Conservation (phyloP, 768 basidiomycete genomes). For the Amanita pallidorosea region DNA sequence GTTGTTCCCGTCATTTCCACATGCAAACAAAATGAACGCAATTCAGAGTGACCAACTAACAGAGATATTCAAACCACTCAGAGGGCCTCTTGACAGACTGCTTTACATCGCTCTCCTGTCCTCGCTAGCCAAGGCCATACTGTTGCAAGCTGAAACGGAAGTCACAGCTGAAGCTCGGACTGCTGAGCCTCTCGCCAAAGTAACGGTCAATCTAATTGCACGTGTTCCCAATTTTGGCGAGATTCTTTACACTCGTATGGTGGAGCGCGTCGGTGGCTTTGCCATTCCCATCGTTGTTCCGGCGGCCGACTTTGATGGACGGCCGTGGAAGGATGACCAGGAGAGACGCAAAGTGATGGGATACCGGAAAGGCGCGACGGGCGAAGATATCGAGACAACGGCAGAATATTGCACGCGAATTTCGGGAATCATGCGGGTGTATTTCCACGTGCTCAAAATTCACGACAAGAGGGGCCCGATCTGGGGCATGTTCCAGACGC, state of each 20-base stretch:
- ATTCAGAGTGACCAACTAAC: conserved; percentile 28
- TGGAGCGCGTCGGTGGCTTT: conserved; percentile 87
- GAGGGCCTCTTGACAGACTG: conserved; percentile 18
- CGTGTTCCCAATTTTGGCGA: conserved; percentile 48
- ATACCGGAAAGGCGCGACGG: conserved; percentile 29
- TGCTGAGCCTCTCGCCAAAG: conserved; percentile 72
- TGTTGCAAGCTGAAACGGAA: conserved; percentile 90
- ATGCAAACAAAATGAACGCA: neutral
- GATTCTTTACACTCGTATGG: conserved; percentile 75
- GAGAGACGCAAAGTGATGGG: conserved; percentile 45
- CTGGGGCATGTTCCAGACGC: conserved; percentile 44
- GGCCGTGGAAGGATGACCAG: conserved; percentile 29
- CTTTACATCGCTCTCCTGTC: conserved; percentile 74
- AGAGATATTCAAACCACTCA: conserved; percentile 21
- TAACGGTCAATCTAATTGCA: conserved; percentile 63
- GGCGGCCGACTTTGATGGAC: conserved; percentile 35
- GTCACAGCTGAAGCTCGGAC: conserved; percentile 81
- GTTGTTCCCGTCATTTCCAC: conserved; percentile 12
- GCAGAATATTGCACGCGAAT: conserved; percentile 60
- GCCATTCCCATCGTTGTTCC: conserved; percentile 59
- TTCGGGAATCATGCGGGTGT: conserved; percentile 76
- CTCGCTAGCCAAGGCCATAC: conserved; percentile 79
- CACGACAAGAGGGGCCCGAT: conserved; percentile 29
- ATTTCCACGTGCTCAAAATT: conserved; percentile 60
- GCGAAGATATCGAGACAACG: conserved; percentile 38